phyloP scores from a whole-genome alignment of 805 yeast genomes.

The Wickerhamiella cacticola region DNA sequence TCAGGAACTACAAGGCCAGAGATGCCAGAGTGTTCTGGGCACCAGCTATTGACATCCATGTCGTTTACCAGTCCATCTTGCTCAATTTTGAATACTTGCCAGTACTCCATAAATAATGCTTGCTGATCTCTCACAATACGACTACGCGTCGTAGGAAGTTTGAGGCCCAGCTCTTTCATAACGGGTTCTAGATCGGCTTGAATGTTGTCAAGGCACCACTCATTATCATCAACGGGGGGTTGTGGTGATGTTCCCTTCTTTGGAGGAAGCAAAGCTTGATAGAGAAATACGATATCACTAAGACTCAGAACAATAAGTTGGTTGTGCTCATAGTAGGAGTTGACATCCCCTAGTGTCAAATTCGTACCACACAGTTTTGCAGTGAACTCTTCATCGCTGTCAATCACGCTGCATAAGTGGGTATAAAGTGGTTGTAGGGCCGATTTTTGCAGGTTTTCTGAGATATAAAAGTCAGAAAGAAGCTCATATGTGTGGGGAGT shows the following conservation, averaged over 20 bases:
- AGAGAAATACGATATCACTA: slow-evolving; percentile 25
- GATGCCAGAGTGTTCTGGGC: not conserved
- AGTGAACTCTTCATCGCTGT: slow-evolving; percentile 2
- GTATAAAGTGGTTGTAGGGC: slow-evolving; percentile 18
- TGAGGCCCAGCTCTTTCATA: slow-evolving; percentile 21
- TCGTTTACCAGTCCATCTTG: slow-evolving; percentile 25
- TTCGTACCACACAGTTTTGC: slow-evolving; percentile 1
- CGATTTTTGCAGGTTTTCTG: slow-evolving; percentile 21
- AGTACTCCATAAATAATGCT: slow-evolving; percentile 21
- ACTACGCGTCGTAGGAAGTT: slow-evolving; percentile 20
- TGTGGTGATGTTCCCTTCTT: not conserved
- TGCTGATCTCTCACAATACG: slow-evolving; percentile 20
- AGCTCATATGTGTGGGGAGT: slow-evolving; percentile 22
- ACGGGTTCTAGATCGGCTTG: slow-evolving; percentile 28
- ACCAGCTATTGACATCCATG: slow-evolving; percentile 16
- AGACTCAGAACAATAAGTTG: slow-evolving; percentile 26
- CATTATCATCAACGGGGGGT: slow-evolving; percentile 18
- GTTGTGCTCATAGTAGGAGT: slow-evolving; percentile 14
- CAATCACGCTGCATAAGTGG: slow-evolving; percentile 12
- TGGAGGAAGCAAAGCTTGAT: slow-evolving; percentile 22
- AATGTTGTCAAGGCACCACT: slow-evolving; percentile 28
- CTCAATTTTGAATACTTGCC: slow-evolving; percentile 29
- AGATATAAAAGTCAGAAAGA: slow-evolving; percentile 17
- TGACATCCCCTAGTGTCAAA: not conserved
- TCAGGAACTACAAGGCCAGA: slow-evolving; percentile 4